A percentile compares a stretch with the other conserved stretches of the same genome.
phyloP scores from a whole-genome alignment of 257 asterid genomes.

The Capsicum baccatum region DNA sequence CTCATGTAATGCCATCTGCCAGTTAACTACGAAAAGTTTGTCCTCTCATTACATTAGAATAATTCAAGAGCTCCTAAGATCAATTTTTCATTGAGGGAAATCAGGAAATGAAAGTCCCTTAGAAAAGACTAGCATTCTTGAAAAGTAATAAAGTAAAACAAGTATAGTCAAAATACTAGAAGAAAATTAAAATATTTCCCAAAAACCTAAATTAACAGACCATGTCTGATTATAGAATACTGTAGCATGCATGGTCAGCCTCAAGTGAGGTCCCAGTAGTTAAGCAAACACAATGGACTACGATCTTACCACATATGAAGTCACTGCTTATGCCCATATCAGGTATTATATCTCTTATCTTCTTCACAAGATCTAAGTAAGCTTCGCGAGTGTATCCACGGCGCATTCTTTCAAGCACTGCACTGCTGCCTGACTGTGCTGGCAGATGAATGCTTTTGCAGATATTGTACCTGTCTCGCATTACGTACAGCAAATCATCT shows the following conservation, averaged over 20 bases:
- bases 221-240: background rate
- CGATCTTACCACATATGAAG: constrained; percentile 86
- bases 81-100: background rate
- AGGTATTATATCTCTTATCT: constrained; percentile 75
- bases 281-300: constrained; percentile 27
- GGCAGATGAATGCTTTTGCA: constrained; percentile 97
- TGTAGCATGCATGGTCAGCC: background rate
- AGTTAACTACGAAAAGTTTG: background rate
- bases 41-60: constrained; percentile 10
- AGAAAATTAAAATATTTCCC: background rate
- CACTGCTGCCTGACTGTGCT: constrained; percentile 95
- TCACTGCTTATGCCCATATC: constrained; percentile 96
- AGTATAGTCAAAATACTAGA: background rate
- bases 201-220: background rate
- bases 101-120: background rate
- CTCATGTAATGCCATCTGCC: background rate
- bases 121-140: background rate
- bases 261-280: background rate
- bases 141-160: background rate
- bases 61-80: background rate
- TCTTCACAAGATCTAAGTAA: constrained; percentile 83
- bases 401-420: constrained; percentile 84
- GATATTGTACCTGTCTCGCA: constrained; percentile 86
- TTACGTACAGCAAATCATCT: constrained; percentile 80
- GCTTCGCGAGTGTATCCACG: constrained; percentile 93